Evolutionary conservation across 2,329 filamentous ascomycete genomes (phyloP).

Genomic region (Fusarium siculi): DNA sequence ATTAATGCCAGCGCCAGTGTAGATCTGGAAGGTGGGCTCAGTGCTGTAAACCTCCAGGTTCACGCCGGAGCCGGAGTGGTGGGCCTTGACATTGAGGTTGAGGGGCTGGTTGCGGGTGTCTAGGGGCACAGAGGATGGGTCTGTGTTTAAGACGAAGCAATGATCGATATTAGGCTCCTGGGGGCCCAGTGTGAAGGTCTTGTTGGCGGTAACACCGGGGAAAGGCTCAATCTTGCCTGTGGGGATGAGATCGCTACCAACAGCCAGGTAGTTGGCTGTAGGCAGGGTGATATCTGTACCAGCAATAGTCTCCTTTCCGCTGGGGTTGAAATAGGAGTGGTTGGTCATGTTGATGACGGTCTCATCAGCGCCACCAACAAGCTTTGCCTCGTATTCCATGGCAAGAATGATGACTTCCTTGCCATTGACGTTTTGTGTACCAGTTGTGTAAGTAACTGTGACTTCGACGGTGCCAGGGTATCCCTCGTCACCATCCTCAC

Average conservation of each 20-base stretch:
- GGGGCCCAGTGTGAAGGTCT: constrained; percentile 77
- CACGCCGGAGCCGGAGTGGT: constrained; percentile 78
- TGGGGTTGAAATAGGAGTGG: constrained; percentile 83
- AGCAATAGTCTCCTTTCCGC: constrained; percentile 62
- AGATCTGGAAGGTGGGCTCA: constrained; percentile 97
- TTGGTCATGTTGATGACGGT: constrained; percentile 95
- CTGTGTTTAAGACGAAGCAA: constrained; percentile 82
- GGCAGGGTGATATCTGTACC: constrained; percentile 74
- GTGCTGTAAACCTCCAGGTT: constrained; percentile 91
- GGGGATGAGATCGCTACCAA: constrained; percentile 80
- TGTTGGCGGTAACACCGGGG: constrained; percentile 71
- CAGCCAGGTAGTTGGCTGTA: constrained; percentile 74
- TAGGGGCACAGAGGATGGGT: constrained; percentile 68
- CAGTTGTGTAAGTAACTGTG: constrained; percentile 81
- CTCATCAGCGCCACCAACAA: constrained; percentile 84
- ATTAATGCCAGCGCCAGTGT: constrained; percentile 87
- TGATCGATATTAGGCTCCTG: constrained; percentile 84
- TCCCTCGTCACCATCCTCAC: constrained; percentile 85
- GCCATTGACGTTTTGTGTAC: constrained; percentile 70
- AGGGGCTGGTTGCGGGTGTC: constrained; percentile 74
- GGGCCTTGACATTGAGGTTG: constrained; percentile 74
- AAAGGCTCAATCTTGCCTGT: constrained; percentile 72
- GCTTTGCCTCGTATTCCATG: constrained; percentile 89
- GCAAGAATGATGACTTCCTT: constrained; percentile 77
- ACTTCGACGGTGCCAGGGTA: constrained; percentile 88